Evolutionary conservation across 2,329 filamentous ascomycete genomes (phyloP).

Genomic region (Shiraia sp.): DNA sequence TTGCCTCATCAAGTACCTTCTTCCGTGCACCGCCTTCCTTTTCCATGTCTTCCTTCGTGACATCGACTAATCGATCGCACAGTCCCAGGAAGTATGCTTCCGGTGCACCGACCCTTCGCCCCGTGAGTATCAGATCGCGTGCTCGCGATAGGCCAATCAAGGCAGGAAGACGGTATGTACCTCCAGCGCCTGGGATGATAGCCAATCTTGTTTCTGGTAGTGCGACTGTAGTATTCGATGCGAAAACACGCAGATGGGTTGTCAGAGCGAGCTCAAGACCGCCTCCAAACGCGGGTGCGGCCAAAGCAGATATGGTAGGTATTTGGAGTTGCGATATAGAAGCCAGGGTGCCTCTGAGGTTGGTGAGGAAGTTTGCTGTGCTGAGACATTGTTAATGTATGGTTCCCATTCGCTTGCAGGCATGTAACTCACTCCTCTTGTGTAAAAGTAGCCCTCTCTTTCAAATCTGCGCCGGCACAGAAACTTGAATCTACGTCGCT

Average conservation of each 20-base stretch:
- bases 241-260: slow-evolving; percentile 86
- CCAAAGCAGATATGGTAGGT: slow-evolving; percentile 87
- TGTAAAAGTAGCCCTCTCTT: slow-evolving; percentile 79
- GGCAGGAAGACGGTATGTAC: slow-evolving; percentile 82
- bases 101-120: slow-evolving; percentile 76
- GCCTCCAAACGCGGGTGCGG: slow-evolving; percentile 84
- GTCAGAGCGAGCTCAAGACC: slow-evolving; percentile 90
- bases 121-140: slow-evolving; percentile 88
- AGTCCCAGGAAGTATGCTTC: slow-evolving; percentile 93
- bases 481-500: slow-evolving; percentile 87
- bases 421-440: slow-evolving; percentile 69
- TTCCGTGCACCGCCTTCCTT: slow-evolving; percentile 61
- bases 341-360: slow-evolving; percentile 76
- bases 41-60: slow-evolving; percentile 61
- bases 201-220: slow-evolving; percentile 91
- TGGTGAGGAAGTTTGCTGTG: slow-evolving; percentile 75
- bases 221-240: slow-evolving; percentile 75
- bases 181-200: slow-evolving; percentile 93
- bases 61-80: slow-evolving; percentile 85
- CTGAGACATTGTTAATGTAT: slow-evolving; percentile 52
- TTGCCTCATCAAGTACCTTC: slow-evolving; percentile 73
- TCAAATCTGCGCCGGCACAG: slow-evolving; percentile 92
- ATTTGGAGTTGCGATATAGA: slow-evolving; percentile 76
- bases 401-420: background rate
- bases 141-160: slow-evolving; percentile 80